A percentile compares a stretch with the other conserved stretches of the same genome.
phyloP scores from a whole-genome alignment of 2,329 filamentous ascomycete genomes.

The Coniochaeta prunicola region DNA sequence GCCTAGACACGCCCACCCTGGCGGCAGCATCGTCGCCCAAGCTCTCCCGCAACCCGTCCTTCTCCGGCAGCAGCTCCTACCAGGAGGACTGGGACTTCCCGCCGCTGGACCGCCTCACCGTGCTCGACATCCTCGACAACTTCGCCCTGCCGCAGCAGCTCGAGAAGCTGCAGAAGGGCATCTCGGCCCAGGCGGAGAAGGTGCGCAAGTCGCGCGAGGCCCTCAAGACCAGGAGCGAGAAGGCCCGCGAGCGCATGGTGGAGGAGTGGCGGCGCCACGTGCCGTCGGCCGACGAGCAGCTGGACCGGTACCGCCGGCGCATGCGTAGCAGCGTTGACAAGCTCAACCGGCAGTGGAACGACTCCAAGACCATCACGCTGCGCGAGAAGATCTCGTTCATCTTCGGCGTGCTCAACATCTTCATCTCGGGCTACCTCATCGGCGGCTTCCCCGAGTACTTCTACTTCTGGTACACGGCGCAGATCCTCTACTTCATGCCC shows the following conservation, averaged over 20 bases:
- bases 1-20: conserved; percentile 43
- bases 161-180: conserved; percentile 79
- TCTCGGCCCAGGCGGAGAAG: conserved; percentile 77
- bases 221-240: conserved; percentile 65
- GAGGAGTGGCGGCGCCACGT: conserved; percentile 87
- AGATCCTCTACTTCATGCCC: conserved; percentile 93
- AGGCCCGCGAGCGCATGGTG: conserved; percentile 82
- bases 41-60: conserved; percentile 71
- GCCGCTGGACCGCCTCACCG: conserved; percentile 79
- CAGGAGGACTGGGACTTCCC: conserved; percentile 89
- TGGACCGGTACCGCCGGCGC: conserved; percentile 81
- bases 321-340: conserved; percentile 89
- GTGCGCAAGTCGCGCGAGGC: conserved; percentile 77
- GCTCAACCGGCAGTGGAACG: conserved; percentile 77
- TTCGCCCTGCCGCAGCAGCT: conserved; percentile 83
- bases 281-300: conserved; percentile 82
- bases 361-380: conserved; percentile 78
- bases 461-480: conserved; percentile 84
- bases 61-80: conserved; percentile 77
- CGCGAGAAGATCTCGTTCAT: conserved; percentile 97
- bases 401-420: conserved; percentile 92
- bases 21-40: conserved; percentile 34
- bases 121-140: conserved; percentile 93
- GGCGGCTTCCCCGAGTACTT: conserved; percentile 81
- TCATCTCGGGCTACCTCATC: conserved; percentile 90